Conservation (phyloP, 2,329 filamentous ascomycete genomes). For the Epicoccum sorghinum region DNA sequence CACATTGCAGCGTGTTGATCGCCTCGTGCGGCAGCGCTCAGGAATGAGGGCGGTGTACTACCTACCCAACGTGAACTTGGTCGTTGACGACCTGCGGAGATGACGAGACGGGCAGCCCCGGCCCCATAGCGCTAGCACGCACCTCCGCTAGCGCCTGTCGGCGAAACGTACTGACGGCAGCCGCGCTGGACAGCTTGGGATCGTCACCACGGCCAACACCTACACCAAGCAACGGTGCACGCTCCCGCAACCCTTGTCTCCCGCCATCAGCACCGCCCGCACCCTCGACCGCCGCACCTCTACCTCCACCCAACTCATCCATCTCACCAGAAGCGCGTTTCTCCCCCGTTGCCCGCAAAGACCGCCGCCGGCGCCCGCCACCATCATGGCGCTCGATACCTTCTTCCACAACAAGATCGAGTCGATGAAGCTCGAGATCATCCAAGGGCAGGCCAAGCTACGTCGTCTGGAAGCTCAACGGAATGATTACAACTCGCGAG, state of each 20-base stretch:
- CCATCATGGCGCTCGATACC: constrained; percentile 95
- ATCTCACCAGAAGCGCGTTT: not conserved
- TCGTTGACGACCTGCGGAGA: constrained; percentile 1
- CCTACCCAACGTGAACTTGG: not conserved
- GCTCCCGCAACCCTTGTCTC: not conserved
- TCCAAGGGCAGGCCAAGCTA: constrained; percentile 95
- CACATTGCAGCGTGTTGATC: constrained; percentile 1
- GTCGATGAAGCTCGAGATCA: constrained; percentile 99
- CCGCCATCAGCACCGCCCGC: not conserved
- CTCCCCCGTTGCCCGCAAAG: constrained; percentile 7
- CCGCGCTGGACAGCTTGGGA: not conserved
- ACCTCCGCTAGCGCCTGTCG: not conserved
- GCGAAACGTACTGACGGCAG: constrained; percentile 3
- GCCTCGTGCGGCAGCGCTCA: constrained; percentile 6
- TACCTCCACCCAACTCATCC: not conserved
- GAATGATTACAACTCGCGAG: constrained; percentile 98
- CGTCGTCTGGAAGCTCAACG: constrained; percentile 95
- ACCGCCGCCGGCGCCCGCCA: constrained; percentile 35
- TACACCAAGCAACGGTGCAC: constrained; percentile 4
- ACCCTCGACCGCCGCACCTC: not conserved
- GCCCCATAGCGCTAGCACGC: not conserved
- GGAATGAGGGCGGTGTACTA: constrained; percentile 7
- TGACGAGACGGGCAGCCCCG: constrained; percentile 2
- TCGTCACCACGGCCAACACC: not conserved
- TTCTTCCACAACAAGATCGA: constrained; percentile 99